phyloP scores from a whole-genome alignment of 2,329 filamentous ascomycete genomes.

The Periconia sp. region DNA sequence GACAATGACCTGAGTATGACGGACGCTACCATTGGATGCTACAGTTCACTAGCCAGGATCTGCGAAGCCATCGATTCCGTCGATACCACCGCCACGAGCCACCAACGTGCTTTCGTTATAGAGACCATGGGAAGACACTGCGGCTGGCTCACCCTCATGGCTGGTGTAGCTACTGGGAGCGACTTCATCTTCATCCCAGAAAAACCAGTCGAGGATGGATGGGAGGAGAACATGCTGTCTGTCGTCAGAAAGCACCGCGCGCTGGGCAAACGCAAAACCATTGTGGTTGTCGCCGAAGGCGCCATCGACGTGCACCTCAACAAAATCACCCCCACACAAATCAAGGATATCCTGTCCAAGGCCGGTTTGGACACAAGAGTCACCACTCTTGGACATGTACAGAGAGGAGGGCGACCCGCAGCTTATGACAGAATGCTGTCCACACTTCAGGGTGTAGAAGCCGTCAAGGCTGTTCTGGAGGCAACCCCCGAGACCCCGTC shows the following conservation, averaged over 20 bases:
- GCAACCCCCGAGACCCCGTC: conserved; percentile 81
- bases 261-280: conserved; percentile 93
- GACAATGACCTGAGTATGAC: conserved; percentile 98
- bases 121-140: conserved; percentile 97
- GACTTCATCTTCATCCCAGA: conserved; percentile 98
- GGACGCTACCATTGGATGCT: conserved; percentile 95
- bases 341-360: conserved; percentile 81
- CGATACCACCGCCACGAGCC: conserved; percentile 90
- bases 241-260: conserved; percentile 67
- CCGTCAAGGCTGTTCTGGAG: conserved; percentile 36
- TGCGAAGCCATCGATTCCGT: conserved; percentile 97
- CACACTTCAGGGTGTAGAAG: conserved; percentile 70
- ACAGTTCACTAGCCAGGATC: conserved; percentile 88
- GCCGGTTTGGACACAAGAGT: conserved; percentile 89
- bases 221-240: conserved; percentile 59
- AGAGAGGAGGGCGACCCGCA: conserved; percentile 87
- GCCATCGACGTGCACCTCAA: conserved; percentile 71
- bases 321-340: conserved; percentile 77
- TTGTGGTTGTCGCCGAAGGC: conserved; percentile 96
- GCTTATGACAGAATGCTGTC: conserved; percentile 93
- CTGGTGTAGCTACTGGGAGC: conserved; percentile 89
- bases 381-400: conserved; percentile 95
- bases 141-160: conserved; percentile 95
- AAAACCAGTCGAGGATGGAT: conserved; percentile 82
- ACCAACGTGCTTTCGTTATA: conserved; percentile 94